Conservation (phyloP, 2,329 filamentous ascomycete genomes). For the Colletotrichum sp. region DNA sequence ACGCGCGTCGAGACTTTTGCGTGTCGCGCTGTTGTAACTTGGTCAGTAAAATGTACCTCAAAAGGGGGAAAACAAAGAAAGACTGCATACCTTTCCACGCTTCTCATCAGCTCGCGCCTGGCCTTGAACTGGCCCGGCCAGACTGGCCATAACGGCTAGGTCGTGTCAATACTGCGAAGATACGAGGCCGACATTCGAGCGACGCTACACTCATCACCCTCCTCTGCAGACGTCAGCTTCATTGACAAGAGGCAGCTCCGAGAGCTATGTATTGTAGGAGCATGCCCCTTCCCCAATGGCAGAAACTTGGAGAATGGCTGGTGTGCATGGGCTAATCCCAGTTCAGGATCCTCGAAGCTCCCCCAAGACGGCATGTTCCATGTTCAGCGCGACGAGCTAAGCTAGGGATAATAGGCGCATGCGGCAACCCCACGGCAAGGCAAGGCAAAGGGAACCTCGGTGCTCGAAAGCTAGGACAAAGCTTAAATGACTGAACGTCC, state of each 20-base stretch:
- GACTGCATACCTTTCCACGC: neutral
- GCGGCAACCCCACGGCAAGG: neutral
- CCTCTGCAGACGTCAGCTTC: rapidly evolving
- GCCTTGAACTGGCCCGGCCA: neutral
- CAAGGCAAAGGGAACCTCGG: neutral
- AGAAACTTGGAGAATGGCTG: neutral
- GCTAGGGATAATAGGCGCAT: neutral
- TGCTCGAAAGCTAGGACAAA: neutral
- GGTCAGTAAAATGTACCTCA: neutral
- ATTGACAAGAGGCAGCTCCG: neutral
- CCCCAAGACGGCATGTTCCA: neutral
- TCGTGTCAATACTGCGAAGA: neutral
- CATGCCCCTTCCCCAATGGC: neutral
- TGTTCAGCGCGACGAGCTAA: neutral
- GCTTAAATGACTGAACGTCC: neutral
- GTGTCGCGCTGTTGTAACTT: neutral
- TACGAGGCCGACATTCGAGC: neutral
- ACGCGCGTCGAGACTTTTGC: neutral
- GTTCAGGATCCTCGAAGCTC: neutral
- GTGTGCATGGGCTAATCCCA: neutral
- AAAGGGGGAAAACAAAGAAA: neutral
- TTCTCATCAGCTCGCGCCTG: neutral
- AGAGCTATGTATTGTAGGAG: neutral
- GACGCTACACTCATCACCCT: neutral
- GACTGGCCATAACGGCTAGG: constrained; percentile 4